phyloP scores from a whole-genome alignment of 225 moss, liverwort and hornwort species.

The Lunularia cruciata region DNA sequence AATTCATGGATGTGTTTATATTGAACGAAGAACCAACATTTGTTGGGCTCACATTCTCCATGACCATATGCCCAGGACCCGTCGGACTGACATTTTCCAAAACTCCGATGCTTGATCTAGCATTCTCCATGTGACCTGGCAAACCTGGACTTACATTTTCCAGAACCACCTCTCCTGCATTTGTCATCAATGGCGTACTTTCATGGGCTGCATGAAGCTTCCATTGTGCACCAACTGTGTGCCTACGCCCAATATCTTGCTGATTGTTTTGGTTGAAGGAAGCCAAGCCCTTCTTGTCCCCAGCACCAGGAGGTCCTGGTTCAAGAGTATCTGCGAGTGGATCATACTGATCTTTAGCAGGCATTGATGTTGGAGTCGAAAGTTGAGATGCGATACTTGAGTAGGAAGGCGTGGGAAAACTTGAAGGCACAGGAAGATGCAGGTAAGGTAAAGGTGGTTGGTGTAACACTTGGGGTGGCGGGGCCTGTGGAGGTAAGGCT shows the following conservation, averaged over 20 bases:
- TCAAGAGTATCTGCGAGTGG: conserved; percentile 57
- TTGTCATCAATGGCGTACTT: conserved; percentile 55
- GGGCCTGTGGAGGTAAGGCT: conserved; percentile 2
- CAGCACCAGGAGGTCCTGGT: conserved; percentile 66
- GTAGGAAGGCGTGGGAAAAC: conserved; percentile 20
- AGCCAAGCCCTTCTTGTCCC: conserved; percentile 35
- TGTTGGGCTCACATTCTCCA: conserved; percentile 69
- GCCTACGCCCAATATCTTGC: conserved; percentile 25
- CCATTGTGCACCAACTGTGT: conserved; percentile 42
- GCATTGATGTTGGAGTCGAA: neutral
- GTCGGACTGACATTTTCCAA: conserved; percentile 58
- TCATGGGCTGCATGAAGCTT: conserved; percentile 36
- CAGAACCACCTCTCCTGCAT: conserved; percentile 67
- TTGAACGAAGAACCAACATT: conserved; percentile 19
- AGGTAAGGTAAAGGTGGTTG: conserved; percentile 17
- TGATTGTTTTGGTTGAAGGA: conserved; percentile 28
- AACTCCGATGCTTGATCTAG: conserved; percentile 5
- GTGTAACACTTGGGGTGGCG: conserved; percentile 14
- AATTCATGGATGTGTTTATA: neutral
- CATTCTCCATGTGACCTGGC: conserved; percentile 52
- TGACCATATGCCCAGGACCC: conserved; percentile 49
- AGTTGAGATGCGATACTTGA: conserved; percentile 21
- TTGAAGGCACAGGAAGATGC: conserved; percentile 15
- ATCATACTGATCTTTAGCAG: conserved; percentile 47
- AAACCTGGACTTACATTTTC: conserved; percentile 85